Percentiles rank a stretch among this genome's conserved stretches.
Evolutionary conservation across 208 protist genomes (phyloP).

Genomic region (Wallacemonas sp.): DNA sequence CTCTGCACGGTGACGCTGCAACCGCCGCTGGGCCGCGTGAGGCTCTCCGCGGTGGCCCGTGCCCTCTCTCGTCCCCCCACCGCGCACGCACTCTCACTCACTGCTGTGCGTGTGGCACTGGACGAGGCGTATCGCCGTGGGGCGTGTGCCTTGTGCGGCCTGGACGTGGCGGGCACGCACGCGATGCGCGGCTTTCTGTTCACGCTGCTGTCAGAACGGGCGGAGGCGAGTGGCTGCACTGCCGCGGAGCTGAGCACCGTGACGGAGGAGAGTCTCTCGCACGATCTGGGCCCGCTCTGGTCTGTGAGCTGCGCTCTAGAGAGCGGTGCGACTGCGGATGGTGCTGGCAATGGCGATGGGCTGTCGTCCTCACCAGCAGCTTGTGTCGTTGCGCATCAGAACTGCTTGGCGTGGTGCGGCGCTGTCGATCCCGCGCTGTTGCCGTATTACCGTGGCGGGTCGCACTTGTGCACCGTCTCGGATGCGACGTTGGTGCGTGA

Average conservation of each 20-base stretch:
- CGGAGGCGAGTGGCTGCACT: constrained; percentile 42
- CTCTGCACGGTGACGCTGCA: neutral
- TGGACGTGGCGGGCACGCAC: constrained; percentile 53
- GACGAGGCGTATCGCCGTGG: constrained; percentile 19
- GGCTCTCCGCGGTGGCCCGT: neutral
- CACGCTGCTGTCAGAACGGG: constrained; percentile 35
- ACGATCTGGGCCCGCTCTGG: constrained; percentile 71
- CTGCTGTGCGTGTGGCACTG: neutral
- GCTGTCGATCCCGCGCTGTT: constrained; percentile 29
- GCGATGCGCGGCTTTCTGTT: constrained; percentile 45
- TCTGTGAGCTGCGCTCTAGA: constrained; percentile 16
- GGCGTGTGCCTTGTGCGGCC: constrained; percentile 60
- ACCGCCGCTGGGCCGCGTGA: constrained; percentile 1
- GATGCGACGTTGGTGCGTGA: neutral
- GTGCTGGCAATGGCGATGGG: neutral
- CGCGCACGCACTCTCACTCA: neutral
- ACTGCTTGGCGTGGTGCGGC: constrained; percentile 76
- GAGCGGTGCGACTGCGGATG: neutral
- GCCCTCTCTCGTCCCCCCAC: neutral
- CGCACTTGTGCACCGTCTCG: neutral
- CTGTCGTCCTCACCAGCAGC: neutral
- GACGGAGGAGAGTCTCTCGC: constrained; percentile 48
- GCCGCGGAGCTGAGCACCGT: constrained; percentile 35
- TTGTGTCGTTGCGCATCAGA: constrained; percentile 50
- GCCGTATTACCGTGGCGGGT: neutral